Evolutionary conservation across 805 yeast species (phyloP).

Genomic region (Saturnispora saitoi): DNA sequence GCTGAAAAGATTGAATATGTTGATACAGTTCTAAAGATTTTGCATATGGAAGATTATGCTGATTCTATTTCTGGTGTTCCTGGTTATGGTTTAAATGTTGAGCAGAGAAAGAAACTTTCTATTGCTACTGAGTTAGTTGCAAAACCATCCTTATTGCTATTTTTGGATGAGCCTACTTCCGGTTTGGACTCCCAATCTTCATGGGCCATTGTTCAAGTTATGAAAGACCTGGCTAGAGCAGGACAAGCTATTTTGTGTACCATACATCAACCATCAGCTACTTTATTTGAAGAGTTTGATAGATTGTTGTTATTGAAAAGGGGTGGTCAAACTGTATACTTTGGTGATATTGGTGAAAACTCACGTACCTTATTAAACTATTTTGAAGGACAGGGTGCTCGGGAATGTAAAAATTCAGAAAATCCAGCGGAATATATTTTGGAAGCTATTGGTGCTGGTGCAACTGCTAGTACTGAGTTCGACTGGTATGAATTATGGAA

Average conservation of each 20-base stretch:
- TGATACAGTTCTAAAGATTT: constrained; percentile 32
- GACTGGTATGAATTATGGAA: constrained; percentile 65
- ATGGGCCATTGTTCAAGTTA: constrained; percentile 47
- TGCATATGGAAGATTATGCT: constrained; percentile 39
- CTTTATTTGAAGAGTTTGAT: constrained; percentile 36
- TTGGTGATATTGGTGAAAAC: constrained; percentile 44
- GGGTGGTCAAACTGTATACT: constrained; percentile 48
- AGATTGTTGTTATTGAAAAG: constrained; percentile 32
- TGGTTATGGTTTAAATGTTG: constrained; percentile 46
- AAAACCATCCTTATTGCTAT: constrained; percentile 41
- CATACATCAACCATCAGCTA: constrained; percentile 44
- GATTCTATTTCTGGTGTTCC: constrained; percentile 42
- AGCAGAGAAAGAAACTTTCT: constrained; percentile 44
- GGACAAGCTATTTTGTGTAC: constrained; percentile 54
- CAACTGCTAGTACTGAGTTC: constrained; percentile 50
- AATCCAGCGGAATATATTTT: constrained; percentile 75
- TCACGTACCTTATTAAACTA: constrained; percentile 36
- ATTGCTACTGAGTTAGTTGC: constrained; percentile 49
- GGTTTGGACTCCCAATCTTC: constrained; percentile 51
- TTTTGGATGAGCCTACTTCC: constrained; percentile 54
- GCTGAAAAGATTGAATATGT: constrained; percentile 37
- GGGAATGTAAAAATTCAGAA: constrained; percentile 49
- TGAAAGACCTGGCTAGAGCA: constrained; percentile 39
- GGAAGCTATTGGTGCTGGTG: constrained; percentile 76
- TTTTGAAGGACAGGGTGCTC: constrained; percentile 52